Conservation (phyloP, 805 yeast species). For the Saturnispora diversa region DNA sequence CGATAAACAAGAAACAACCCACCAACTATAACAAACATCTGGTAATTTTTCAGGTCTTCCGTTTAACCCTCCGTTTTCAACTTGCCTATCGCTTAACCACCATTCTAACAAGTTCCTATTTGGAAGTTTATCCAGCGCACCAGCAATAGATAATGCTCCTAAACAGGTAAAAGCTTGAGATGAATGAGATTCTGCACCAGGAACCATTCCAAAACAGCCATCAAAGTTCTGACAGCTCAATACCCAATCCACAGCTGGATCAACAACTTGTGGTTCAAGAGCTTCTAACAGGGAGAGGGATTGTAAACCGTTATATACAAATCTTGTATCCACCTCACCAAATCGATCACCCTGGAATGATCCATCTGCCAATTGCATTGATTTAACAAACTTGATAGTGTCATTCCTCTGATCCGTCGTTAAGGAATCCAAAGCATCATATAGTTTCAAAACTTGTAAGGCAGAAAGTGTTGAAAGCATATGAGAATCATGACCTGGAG, state of each 20-base stretch:
- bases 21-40: conserved; percentile 98
- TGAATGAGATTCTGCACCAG: conserved; percentile 93
- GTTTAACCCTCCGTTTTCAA: conserved; percentile 81
- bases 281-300: conserved; percentile 61
- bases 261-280: conserved; percentile 39
- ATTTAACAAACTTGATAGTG: conserved; percentile 33
- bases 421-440: conserved; percentile 46
- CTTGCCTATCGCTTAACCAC: conserved; percentile 92
- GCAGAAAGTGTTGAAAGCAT: conserved; percentile 79
- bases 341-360: conserved; percentile 83
- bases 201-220: conserved; percentile 90
- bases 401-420: conserved; percentile 21
- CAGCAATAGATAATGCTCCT: conserved; percentile 67
- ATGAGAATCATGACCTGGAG: conserved; percentile 86
- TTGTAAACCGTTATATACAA: conserved; percentile 75
- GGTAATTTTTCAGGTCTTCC: conserved; percentile 95
- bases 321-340: conserved; percentile 91
- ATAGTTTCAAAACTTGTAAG: conserved; percentile 66
- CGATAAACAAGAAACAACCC: conserved; percentile 78
- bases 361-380: conserved; percentile 53
- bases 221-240: conserved; percentile 77
- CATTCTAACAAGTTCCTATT: conserved; percentile 48
- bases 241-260: conserved; percentile 60
- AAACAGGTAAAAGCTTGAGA: conserved; percentile 87
- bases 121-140: conserved; percentile 40